A percentile compares a stretch with the other conserved stretches of the same genome.
Conservation (phyloP, 345 rosid genomes). For the Leavenworthia alabamica region DNA sequence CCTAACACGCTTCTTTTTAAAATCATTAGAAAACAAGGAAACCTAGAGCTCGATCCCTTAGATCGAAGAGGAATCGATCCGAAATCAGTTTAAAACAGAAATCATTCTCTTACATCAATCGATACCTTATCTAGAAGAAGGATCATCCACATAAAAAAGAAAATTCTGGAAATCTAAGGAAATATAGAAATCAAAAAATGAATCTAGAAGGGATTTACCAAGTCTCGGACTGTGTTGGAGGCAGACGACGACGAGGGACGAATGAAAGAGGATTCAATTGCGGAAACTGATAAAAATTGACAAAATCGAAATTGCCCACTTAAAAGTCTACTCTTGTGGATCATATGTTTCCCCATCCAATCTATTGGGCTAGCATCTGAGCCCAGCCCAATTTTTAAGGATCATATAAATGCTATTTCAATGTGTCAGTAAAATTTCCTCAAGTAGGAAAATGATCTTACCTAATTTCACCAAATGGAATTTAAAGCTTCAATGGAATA, state of each 20-base stretch:
- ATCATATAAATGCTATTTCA: background rate
- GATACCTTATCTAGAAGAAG: background rate
- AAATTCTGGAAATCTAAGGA: background rate
- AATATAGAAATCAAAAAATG: background rate
- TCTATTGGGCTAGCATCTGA: background rate
- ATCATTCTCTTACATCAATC: background rate
- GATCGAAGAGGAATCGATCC: constrained; percentile 2
- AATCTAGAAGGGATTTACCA: constrained; percentile 13
- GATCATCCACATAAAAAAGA: background rate
- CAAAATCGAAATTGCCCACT: background rate
- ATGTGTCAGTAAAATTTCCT: background rate
- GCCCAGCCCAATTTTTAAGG: background rate
- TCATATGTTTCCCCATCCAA: background rate
- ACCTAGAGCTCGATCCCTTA: background rate
- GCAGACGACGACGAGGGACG: constrained; percentile 8
- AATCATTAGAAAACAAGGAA: too few relatives aligned
- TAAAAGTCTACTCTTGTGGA: background rate
- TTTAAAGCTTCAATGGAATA: background rate
- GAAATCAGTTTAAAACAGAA: background rate
- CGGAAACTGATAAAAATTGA: background rate
- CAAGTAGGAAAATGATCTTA: background rate
- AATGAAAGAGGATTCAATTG: background rate
- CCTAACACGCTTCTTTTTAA: too few relatives aligned
- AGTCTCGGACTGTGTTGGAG: constrained; percentile 12
- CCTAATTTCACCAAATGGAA: background rate